Evolutionary conservation across 768 basidiomycete species (phyloP), one percentile per base, ranked within the genome.

Genomic region (Mycena pura): DNA sequence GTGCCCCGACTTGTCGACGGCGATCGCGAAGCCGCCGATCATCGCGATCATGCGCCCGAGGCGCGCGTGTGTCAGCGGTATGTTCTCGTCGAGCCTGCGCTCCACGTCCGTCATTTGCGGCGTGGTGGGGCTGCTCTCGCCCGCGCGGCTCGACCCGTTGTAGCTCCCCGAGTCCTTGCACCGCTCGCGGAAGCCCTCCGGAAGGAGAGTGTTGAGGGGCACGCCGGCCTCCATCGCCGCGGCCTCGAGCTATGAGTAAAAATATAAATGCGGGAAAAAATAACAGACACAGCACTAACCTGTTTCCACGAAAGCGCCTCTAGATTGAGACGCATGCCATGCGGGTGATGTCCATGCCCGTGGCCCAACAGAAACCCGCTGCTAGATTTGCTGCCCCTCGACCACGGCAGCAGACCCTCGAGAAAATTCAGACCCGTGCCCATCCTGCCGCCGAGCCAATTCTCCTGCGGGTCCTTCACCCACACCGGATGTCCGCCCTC

Each of bases 151-250:
- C n/a, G 53, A 52, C n/a, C 43, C 28, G 31, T 58, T 53, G 36
- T 61, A 61, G 36, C 67, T 52, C 6, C n/a, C n/a, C n/a, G n/a
- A n/a, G n/a, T 64, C 60, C 43, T 67, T 51, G 36, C 56, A 50
- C 9, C 38, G 63, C 22, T 67, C 52, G 38, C 70, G 72, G 36
- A 78, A 76, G 24, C 70, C 72, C 6, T 72, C 70, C 3, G 84
- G 84, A 3, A 87, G 70, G 4, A 90, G 76, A 29, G 76, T 78
- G 34, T 78, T 75, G 1, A 88, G 77, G 1, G 89, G 82, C 0
- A 86, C 84, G 3, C 89, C 88, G 4, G 89, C 86, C 71, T 92
- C 91, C 65, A 86, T 76, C 5, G 89, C 86, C 3, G 89, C 85
- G 19, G 78, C 80, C 60, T 88, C 82, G 13, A 89, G 78, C 70